Conservation (phyloP, 345 rosid genomes). For the Melaleuca quinquenervia region DNA sequence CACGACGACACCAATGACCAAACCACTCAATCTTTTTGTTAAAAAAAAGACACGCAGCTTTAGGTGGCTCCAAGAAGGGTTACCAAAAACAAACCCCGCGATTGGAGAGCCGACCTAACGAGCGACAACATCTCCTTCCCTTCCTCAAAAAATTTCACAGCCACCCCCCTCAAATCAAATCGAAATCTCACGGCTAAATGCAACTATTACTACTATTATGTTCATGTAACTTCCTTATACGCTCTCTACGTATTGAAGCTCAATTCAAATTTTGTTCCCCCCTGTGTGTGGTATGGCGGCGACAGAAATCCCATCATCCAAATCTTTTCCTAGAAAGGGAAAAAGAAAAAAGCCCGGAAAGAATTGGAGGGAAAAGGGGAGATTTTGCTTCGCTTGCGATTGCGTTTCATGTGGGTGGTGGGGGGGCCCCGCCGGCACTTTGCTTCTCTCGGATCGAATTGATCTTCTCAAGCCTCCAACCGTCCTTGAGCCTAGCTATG, state of each 20-base stretch:
- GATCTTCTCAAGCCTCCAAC: conserved; percentile 67
- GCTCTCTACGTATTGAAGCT: background rate
- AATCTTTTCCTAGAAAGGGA: background rate
- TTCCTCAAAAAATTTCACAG: background rate
- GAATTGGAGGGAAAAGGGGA: background rate
- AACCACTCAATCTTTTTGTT: too few relatives aligned
- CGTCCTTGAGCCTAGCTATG: conserved; percentile 73
- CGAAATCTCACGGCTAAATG: background rate
- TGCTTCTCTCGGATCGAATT: conserved; percentile 51
- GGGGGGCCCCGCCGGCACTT: conserved; percentile 11
- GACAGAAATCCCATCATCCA: background rate
- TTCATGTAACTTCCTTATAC: background rate
- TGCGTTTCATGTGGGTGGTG: background rate
- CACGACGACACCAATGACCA: background rate
- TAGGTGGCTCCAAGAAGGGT: background rate
- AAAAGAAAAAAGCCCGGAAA: background rate
- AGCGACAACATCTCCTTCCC: background rate
- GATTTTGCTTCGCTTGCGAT: background rate
- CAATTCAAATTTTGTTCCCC: background rate
- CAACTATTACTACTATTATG: background rate
- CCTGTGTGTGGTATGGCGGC: background rate
- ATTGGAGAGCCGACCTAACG: background rate
- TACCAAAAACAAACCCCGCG: background rate
- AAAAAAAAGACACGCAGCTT: background rate
- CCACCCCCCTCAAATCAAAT: background rate